These are phyloP conservation scores for Cryptosporidium viatorum DNA, from an alignment of 169 alveolate genomes.

Conservation along the genomic window DNA sequence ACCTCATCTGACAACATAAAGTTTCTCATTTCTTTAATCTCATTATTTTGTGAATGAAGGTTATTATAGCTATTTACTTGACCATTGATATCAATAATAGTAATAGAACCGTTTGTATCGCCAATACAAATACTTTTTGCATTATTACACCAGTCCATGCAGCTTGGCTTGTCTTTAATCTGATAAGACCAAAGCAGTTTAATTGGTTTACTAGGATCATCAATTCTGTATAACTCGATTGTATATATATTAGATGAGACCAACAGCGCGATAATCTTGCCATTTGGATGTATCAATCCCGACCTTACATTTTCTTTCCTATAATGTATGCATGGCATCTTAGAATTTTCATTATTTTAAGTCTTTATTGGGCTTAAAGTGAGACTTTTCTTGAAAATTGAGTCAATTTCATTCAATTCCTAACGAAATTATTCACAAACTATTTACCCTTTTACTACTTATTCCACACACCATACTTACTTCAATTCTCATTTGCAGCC, in stretches of 20 bases:
- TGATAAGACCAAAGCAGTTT: conserved; percentile 51
- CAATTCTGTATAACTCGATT: conserved; percentile 52
- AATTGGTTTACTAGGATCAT: conserved; percentile 8
- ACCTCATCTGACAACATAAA: neutral
- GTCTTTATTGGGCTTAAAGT: neutral
- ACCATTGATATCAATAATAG: conserved; percentile 42
- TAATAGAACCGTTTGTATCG: conserved; percentile 47
- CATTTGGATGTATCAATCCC: conserved; percentile 56
- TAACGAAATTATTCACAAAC: neutral
- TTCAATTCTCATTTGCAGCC: neutral
- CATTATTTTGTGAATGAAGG: conserved; percentile 15
- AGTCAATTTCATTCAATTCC: neutral
- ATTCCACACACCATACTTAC: conserved; percentile 3
- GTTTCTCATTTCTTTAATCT: neutral
- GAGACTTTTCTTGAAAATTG: neutral
- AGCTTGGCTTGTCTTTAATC: conserved; percentile 18
- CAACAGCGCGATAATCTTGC: conserved; percentile 28
- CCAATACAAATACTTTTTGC: conserved; percentile 44
- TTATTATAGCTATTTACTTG: neutral
- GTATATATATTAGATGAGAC: conserved; percentile 41
- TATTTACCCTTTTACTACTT: neutral
- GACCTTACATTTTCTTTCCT: conserved; percentile 62
- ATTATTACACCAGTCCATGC: conserved; percentile 45
- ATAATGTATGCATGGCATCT: conserved; percentile 58
- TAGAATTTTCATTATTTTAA: neutral